Percentiles rank a stretch among this genome's conserved stretches.
phyloP scores from a whole-genome alignment of 805 yeast species.

The Candida rishiriensis region DNA sequence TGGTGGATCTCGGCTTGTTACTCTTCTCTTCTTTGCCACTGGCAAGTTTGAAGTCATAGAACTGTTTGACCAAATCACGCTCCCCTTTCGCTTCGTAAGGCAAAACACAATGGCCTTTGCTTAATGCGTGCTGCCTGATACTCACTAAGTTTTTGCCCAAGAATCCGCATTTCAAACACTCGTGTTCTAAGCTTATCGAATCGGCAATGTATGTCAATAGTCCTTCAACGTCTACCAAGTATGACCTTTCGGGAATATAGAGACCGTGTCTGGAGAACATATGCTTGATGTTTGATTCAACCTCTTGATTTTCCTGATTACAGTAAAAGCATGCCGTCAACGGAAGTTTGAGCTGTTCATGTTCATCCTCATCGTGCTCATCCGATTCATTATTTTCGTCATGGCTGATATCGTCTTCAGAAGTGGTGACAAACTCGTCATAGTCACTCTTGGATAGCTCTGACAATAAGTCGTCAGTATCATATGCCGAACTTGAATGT shows the following conservation, averaged over 20 bases:
- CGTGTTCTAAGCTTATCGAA: conserved; percentile 69
- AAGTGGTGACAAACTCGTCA: conserved; percentile 2
- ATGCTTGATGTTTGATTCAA: conserved; percentile 54
- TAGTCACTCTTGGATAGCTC: conserved; percentile 14
- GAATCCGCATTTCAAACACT: conserved; percentile 77
- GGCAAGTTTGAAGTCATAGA: conserved; percentile 61
- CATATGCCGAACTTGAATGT: conserved; percentile 16
- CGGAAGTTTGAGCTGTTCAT: conserved; percentile 29
- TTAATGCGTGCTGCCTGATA: conserved; percentile 78
- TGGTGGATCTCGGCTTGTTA: background rate
- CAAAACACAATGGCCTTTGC: conserved; percentile 82
- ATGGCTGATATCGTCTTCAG: conserved; percentile 16
- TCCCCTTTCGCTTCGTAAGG: conserved; percentile 84
- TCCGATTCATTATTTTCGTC: conserved; percentile 6
- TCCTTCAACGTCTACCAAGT: conserved; percentile 64
- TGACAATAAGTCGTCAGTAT: conserved; percentile 19
- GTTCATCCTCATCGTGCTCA: conserved; percentile 20
- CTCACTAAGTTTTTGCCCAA: conserved; percentile 77
- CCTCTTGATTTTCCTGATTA: conserved; percentile 33
- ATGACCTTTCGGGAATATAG: conserved; percentile 78
- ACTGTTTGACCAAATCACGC: conserved; percentile 61
- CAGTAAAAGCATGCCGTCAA: conserved; percentile 47
- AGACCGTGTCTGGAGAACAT: conserved; percentile 80
- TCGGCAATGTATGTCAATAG: conserved; percentile 69
- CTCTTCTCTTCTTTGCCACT: conserved; percentile 1